Percentiles rank a stretch among this genome's conserved stretches.
Evolutionary conservation across 2,329 filamentous ascomycete species (phyloP).

Genomic region (Bimuria novae-zelandiae): DNA sequence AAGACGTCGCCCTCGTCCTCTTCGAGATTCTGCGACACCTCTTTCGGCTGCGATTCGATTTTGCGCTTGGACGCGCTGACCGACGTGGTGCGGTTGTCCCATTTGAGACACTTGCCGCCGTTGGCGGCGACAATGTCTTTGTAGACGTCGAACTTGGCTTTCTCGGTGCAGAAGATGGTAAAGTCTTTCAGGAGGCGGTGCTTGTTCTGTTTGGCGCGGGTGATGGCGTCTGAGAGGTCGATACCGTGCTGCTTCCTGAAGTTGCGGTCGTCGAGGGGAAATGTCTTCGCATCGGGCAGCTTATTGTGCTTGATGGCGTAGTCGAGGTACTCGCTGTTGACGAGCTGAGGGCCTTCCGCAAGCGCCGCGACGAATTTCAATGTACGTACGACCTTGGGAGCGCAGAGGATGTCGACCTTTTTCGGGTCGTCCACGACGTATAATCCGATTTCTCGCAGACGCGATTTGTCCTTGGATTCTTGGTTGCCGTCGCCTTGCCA

Average conservation of each 20-base stretch:
- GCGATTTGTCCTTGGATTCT: constrained; percentile 80
- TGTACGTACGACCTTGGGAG: constrained; percentile 84
- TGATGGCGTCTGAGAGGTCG: constrained; percentile 68
- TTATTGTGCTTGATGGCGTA: constrained; percentile 71
- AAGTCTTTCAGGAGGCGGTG: constrained; percentile 75
- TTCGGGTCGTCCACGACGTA: constrained; percentile 75
- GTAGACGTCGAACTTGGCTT: constrained; percentile 82
- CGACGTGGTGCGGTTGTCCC: constrained; percentile 73
- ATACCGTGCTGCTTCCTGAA: constrained; percentile 75
- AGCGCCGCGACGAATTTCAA: constrained; percentile 91
- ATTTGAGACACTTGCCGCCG: constrained; percentile 79
- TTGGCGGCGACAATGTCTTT: constrained; percentile 86
- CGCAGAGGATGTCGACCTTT: constrained; percentile 82
- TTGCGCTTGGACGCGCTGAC: constrained; percentile 55
- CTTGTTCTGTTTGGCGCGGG: constrained; percentile 74
- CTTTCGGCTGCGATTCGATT: constrained; percentile 27
- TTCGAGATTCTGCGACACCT: constrained; percentile 62
- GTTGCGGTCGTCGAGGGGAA: constrained; percentile 70
- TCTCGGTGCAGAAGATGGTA: constrained; percentile 81
- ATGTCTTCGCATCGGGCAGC: constrained; percentile 67
- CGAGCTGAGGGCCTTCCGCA: constrained; percentile 76
- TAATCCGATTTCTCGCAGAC: constrained; percentile 81
- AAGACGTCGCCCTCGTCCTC: constrained; percentile 63
- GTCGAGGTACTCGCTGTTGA: constrained; percentile 80
- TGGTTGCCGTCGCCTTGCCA: constrained; percentile 76